phyloP scores from a whole-genome alignment of 2,329 filamentous ascomycete genomes.

The Diaporthe caulivora region DNA sequence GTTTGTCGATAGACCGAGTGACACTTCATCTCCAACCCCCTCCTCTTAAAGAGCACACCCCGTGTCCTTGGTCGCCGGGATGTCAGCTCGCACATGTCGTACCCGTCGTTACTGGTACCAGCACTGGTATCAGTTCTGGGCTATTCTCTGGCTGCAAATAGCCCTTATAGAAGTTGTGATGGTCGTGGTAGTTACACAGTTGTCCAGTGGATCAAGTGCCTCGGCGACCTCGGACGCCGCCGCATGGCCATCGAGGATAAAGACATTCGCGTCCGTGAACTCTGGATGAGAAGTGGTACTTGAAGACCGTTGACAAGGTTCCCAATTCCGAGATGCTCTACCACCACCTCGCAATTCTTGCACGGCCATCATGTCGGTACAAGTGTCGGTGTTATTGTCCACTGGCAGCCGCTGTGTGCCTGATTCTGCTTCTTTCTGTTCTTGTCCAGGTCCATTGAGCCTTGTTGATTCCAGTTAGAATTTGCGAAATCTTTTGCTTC shows the following conservation, averaged over 20 bases:
- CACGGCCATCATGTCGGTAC: neutral
- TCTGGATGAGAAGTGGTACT: slow-evolving; percentile 67
- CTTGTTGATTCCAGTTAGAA: neutral
- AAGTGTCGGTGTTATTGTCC: neutral
- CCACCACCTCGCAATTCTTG: too few species aligned
- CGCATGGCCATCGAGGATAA: slow-evolving; percentile 93
- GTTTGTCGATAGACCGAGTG: too few species aligned
- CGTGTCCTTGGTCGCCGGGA: too few species aligned
- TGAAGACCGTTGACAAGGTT: too few species aligned
- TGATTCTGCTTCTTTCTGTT: neutral
- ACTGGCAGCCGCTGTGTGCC: neutral
- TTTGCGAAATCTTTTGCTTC: too few species aligned
- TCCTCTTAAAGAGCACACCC: too few species aligned
- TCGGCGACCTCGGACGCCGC: slow-evolving; percentile 84
- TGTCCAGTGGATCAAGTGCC: slow-evolving; percentile 86
- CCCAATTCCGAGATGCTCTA: too few species aligned
- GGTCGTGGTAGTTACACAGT: slow-evolving; percentile 53
- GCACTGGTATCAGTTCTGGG: neutral
- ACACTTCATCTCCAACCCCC: too few species aligned
- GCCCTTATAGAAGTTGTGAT: neutral
- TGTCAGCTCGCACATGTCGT: neutral
- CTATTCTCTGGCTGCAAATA: too few species aligned
- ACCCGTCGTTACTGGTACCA: too few species aligned
- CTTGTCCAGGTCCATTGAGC: neutral
- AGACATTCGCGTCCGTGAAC: slow-evolving; percentile 79